These are phyloP conservation scores for Colletotrichum cereale DNA, from an alignment of 2,329 filamentous ascomycete genomes.

Conservation along the genomic window DNA sequence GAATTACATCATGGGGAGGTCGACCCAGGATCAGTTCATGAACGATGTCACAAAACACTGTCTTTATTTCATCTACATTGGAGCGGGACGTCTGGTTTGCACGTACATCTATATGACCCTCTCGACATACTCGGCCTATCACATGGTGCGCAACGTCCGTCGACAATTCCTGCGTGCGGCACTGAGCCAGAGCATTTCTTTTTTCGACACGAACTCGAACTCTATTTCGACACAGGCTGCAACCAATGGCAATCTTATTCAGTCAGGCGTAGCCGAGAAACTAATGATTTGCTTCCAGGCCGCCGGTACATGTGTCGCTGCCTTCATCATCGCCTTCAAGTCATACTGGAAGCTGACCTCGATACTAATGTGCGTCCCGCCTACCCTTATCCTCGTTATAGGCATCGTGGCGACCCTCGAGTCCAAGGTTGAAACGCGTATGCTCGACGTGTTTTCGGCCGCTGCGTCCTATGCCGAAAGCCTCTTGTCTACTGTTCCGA, in stretches of 20 bases:
- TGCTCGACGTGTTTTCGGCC: conserved; percentile 45
- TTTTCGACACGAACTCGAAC: not conserved
- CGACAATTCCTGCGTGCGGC: not conserved
- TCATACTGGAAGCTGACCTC: conserved; percentile 59
- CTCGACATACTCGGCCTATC: not conserved
- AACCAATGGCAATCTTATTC: conserved; percentile 57
- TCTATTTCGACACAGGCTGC: conserved; percentile 57
- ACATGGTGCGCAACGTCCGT: not conserved
- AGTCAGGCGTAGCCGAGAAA: conserved; percentile 55
- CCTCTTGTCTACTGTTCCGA: conserved; percentile 36
- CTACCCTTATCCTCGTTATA: conserved; percentile 32
- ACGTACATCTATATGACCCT: not conserved
- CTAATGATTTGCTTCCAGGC: conserved; percentile 54
- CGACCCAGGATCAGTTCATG: not conserved
- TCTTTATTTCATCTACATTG: not conserved
- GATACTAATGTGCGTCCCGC: conserved; percentile 43
- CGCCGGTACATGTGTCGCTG: conserved; percentile 52
- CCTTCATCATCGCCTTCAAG: conserved; percentile 54
- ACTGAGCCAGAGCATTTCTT: not conserved
- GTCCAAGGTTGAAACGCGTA: conserved; percentile 43
- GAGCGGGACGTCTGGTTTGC: not conserved
- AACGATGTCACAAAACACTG: not conserved
- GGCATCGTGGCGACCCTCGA: conserved; percentile 45
- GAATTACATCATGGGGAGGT: not conserved
- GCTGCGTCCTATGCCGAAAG: conserved; percentile 47